Evolutionary conservation across 2,329 filamentous ascomycete genomes (phyloP), one percentile per base, ranked within the genome.

Genomic region (Neopestalotiopsis sp.): DNA sequence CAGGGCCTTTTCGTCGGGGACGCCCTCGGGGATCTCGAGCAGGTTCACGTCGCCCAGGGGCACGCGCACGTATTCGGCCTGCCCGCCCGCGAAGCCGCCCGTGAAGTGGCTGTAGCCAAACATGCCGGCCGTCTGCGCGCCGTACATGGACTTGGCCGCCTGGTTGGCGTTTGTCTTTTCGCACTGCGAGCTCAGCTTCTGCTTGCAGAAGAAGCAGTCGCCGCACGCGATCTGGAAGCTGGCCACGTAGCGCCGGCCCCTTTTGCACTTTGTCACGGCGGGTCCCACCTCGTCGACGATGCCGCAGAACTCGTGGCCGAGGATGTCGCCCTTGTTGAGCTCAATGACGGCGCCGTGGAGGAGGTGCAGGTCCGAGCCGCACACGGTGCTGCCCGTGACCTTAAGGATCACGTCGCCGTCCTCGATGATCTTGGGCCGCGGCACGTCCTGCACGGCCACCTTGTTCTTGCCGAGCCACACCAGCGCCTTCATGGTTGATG

Each of bases 51-150:
- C 92, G 34, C 90, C 94, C 38, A 90, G 88, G 0, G 94, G 94
- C 7, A 97, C 93, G 7, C 94, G 88, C 0, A 95, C 91, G 75
- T 94, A 97, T 81, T 97, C 94, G 4, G 94, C 92, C 80, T 97
- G 94, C 0, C 94, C 94, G 63, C 94, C 94, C 0, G 94, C 93
- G 76, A 95, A 97, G 0, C 94, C 94, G 6, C 94, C 94, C 0
- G 92, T 94, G 76, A 97, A 93, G 76, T 94, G 91, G 2, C 89
- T 90, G 76, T 92, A 93, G 1, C 91, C 91, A 74, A 93, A 92
- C 72, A 93, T 90, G 20, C 90, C 94, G 0, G 92, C 87, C 4
- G 93, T 95, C 65, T 90, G 86, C 2, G 90, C 89, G 13, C 94
- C 94, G 76, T 96, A 97, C 90, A 97, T 91, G 66, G 87, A 89